A percentile compares a stretch with the other conserved stretches of the same genome.
Conservation (phyloP, 495 filamentous ascomycete species). For the Collariella sp. region DNA sequence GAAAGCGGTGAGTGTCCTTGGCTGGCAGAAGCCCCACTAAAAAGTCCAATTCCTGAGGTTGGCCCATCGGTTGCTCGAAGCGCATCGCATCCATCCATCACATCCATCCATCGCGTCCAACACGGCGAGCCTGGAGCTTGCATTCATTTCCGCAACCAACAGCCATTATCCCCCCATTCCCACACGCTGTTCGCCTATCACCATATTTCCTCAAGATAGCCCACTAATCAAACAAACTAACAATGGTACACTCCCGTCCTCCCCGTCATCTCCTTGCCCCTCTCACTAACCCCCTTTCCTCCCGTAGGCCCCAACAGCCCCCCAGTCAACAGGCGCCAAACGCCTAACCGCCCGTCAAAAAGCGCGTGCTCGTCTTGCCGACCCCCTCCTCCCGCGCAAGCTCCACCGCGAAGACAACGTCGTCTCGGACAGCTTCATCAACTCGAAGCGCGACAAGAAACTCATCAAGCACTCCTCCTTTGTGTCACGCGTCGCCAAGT, state of each 20-base stretch:
- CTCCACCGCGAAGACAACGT: slow-evolving; percentile 34
- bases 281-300: background rate
- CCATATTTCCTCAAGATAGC: background rate
- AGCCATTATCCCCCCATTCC: background rate
- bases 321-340: slow-evolving; percentile 14
- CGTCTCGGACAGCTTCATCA: slow-evolving; percentile 42
- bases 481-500: slow-evolving; percentile 64
- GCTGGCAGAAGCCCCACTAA: slow-evolving; percentile 20
- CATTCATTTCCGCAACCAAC: background rate
- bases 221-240: background rate
- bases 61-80: background rate
- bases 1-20: slow-evolving; percentile 19
- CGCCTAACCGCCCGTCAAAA: slow-evolving; percentile 26
- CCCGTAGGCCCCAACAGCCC: slow-evolving; percentile 25
- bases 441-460: slow-evolving; percentile 69
- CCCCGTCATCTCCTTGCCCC: background rate
- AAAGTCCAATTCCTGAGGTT: slow-evolving; percentile 17
- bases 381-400: slow-evolving; percentile 32
- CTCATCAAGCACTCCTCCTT: slow-evolving; percentile 67
- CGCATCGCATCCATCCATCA: background rate
- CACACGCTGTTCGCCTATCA: background rate
- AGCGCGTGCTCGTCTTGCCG: slow-evolving; percentile 25
- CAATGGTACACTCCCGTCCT: slow-evolving; percentile 11
- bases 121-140: background rate
- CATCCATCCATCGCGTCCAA: background rate